phyloP scores from a whole-genome alignment of 305 asterid genomes.

The Withania somnifera region DNA sequence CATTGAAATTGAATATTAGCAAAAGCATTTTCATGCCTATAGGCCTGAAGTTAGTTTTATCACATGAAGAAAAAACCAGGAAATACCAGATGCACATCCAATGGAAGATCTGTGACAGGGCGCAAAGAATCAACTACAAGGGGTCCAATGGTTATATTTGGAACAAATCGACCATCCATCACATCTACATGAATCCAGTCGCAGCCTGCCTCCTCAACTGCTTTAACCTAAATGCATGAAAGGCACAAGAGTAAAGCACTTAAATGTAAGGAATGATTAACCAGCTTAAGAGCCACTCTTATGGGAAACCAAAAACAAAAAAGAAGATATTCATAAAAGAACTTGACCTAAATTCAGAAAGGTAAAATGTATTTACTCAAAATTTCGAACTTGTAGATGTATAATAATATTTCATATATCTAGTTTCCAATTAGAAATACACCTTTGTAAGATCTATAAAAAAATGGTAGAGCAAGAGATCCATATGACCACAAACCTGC shows the following conservation, averaged over 20 bases:
- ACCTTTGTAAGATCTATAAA: not conserved
- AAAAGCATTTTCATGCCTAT: constrained; percentile 9
- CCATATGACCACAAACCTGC: constrained; percentile 44
- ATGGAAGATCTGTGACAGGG: constrained; percentile 92
- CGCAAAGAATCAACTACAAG: constrained; percentile 86
- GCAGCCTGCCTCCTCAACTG: constrained; percentile 95
- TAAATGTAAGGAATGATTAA: not conserved
- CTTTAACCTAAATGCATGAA: constrained; percentile 62
- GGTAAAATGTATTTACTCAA: not conserved
- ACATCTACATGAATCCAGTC: constrained; percentile 99
- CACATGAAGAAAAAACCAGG: constrained; percentile 7
- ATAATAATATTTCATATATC: not conserved
- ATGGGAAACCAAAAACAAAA: not conserved
- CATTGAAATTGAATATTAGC: constrained; percentile 16
- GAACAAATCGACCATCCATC: constrained; percentile 98
- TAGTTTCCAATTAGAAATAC: not conserved
- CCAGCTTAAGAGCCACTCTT: not conserved
- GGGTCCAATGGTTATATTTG: constrained; percentile 97
- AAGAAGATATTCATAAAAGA: not conserved
- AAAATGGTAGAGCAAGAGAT: not conserved
- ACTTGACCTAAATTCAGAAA: not conserved
- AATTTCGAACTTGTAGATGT: not conserved
- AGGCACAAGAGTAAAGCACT: constrained; percentile 3
- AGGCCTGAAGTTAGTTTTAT: constrained; percentile 1
- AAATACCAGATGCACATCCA: constrained; percentile 97